These are phyloP conservation scores for Agastache rugosa DNA, from an alignment of 257 asterid species.

Conservation along the genomic window DNA sequence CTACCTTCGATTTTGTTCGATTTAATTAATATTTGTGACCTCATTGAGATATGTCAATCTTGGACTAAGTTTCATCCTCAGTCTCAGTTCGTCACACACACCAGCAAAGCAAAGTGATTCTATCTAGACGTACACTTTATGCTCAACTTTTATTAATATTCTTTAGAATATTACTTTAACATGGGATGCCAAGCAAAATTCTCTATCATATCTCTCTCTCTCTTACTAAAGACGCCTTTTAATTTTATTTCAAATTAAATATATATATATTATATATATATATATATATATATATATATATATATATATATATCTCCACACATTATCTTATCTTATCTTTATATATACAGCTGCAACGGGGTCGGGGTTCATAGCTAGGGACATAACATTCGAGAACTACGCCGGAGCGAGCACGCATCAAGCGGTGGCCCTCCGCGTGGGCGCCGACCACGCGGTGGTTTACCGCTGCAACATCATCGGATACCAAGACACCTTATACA, in stretches of 20 bases:
- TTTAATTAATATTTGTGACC: no score
- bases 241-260: no score
- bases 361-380: conserved; percentile 61
- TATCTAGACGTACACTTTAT: background rate
- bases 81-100: no score
- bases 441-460: conserved; percentile 57
- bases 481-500: conserved; percentile 58
- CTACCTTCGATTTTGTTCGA: no score
- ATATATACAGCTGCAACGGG: conserved; percentile 55
- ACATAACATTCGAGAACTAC: conserved; percentile 54
- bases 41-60: no score
- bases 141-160: background rate
- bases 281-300: no score
- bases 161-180: conserved; percentile 16
- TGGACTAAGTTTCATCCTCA: no score
- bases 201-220: background rate
- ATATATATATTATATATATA: no score
- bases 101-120: background rate
- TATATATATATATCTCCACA: no score
- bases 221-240: background rate
- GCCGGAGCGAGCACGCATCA: conserved; percentile 65
- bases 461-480: conserved; percentile 54
- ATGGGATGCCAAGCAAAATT: conserved; percentile 33
- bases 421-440: conserved; percentile 61
- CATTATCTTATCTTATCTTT: no score